Evolutionary conservation across 2,329 filamentous ascomycete genomes (phyloP), one percentile per base, ranked within the genome.

Genomic region (Pseudovirgaria hyperparasitica): DNA sequence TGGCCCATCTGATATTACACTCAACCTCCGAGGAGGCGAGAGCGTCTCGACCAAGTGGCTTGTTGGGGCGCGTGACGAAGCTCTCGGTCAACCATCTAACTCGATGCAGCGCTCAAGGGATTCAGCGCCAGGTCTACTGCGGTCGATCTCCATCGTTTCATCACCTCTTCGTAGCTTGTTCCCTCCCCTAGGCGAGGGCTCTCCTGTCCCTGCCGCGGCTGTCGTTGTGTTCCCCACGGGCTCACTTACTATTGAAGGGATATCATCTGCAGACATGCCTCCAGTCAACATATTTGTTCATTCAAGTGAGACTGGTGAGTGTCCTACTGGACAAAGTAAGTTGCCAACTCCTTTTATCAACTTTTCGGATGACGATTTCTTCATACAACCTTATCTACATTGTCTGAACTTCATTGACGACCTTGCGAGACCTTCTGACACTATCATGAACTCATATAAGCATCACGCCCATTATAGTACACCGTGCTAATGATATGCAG

Each of bases 301-400:
- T 52, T 90, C 85, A 4, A 84, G 78, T 48, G 86, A 93, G 32
- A 87, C 86, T 22, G 86, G 86, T 35, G 87, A 96, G 62, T 96
- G 90, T 53, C 86, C 87, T 15, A 39, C 56, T 36, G 75, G 78
- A 58, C 85, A 96, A 73, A 76, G 87, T 98, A 71, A 84, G 87
- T 81, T 25, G 31, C 13, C 9, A 23, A 34, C 10, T 24, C 14
- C 30, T 22, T 35, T 22, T 32, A 34, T 37, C 20, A 19, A 19
- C 34, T 33, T 33, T 21, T 27, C 28, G 20, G 20, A 22, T 15
- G 19, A 17, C 33, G 26, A 24, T 36, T 37, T 33, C 60, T 56
- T 59, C 65, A 66, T 58, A 69, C 92, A 90, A 82, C 86, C 86
- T 96, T 96, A 96, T 94, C 87, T 94, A 96, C 87, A 94, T 96